Evolutionary conservation across 768 basidiomycete genomes (phyloP).

Genomic region (button mushroom (Agaricus bisporus)): DNA sequence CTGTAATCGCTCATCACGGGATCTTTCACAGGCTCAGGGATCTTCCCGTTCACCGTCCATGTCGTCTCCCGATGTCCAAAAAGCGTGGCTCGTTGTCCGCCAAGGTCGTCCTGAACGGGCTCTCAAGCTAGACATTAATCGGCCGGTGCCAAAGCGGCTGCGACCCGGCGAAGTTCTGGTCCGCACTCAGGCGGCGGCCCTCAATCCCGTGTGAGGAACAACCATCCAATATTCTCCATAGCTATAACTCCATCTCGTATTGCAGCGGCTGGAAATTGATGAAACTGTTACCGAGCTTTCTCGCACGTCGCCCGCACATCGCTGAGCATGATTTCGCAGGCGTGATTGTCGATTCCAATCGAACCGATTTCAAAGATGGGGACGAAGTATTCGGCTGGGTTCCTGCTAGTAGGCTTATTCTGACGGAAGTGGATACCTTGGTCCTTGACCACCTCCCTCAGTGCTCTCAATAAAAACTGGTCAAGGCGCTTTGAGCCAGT

Average conservation of each 20-base stretch:
- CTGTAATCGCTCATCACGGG: slow-evolving; percentile 16
- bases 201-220: slow-evolving; percentile 61
- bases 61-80: slow-evolving; percentile 24
- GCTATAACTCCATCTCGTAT: not conserved
- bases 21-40: slow-evolving; percentile 16
- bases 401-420: slow-evolving; percentile 18
- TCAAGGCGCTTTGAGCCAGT: slow-evolving; percentile 57
- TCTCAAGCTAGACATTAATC: slow-evolving; percentile 26
- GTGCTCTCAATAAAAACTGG: slow-evolving; percentile 27
- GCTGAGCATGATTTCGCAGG: slow-evolving; percentile 64
- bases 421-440: not conserved
- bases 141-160: slow-evolving; percentile 31
- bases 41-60: not conserved
- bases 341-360: slow-evolving; percentile 49
- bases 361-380: slow-evolving; percentile 45
- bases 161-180: slow-evolving; percentile 27
- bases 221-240: not conserved
- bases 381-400: slow-evolving; percentile 62
- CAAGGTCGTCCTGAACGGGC: slow-evolving; percentile 27
- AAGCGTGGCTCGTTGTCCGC: slow-evolving; percentile 32
- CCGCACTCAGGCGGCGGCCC: slow-evolving; percentile 37
- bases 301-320: slow-evolving; percentile 42
- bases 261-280: slow-evolving; percentile 57
- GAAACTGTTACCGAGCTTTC: slow-evolving; percentile 37
- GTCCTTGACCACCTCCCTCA: not conserved